phyloP scores from a whole-genome alignment of 73 alveolate genomes.

The Tetrahymena malaccensis region DNA sequence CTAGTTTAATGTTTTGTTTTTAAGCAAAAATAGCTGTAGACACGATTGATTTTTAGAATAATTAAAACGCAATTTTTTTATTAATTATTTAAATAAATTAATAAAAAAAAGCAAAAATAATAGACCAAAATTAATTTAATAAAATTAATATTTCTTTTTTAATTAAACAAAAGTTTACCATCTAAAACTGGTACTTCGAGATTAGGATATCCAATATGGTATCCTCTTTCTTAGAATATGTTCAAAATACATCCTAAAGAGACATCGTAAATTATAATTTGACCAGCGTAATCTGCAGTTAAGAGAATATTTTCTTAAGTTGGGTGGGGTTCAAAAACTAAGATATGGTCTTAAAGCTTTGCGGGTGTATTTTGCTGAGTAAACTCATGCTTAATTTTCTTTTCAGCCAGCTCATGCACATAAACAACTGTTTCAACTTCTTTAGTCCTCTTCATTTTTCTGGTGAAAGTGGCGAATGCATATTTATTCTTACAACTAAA shows the following conservation, averaged over 20 bases:
- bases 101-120: neutral
- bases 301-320: constrained; percentile 13
- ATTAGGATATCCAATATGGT: constrained; percentile 30
- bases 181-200: constrained; percentile 38
- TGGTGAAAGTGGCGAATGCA: constrained; percentile 30
- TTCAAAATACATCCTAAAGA: constrained; percentile 1
- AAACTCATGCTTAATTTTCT: neutral
- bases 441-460: constrained; percentile 17
- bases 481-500: constrained; percentile 14
- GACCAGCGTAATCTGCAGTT: constrained; percentile 31
- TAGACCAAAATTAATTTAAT: neutral
- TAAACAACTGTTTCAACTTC: constrained; percentile 29
- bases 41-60: neutral
- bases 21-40: no score
- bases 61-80: neutral
- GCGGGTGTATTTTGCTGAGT: neutral
- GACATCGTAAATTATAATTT: constrained; percentile 14
- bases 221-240: constrained; percentile 40
- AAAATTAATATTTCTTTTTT: neutral
- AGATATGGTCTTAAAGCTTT: neutral
- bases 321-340: constrained; percentile 40
- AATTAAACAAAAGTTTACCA: neutral
- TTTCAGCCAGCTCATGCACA: constrained; percentile 1
- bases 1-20: no score
- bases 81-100: neutral